Conservation (phyloP, 1,284 basidiomycete genomes). For the Porodaedalea pini region DNA sequence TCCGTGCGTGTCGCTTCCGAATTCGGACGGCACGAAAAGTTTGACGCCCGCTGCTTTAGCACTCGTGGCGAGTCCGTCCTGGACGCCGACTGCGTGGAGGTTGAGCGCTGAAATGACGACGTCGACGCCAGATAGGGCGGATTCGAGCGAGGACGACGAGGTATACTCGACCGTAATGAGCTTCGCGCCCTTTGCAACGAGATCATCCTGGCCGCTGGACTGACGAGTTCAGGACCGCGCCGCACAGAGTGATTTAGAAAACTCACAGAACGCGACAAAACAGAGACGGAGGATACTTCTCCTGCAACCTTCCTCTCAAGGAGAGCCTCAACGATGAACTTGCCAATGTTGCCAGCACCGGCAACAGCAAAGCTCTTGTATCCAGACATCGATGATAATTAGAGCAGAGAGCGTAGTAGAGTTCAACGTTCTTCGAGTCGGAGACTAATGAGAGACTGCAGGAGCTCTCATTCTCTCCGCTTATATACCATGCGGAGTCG, state of each 20-base stretch:
- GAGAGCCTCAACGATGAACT: constrained; percentile 25
- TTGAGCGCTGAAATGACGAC: constrained; percentile 36
- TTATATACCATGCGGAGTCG: too few relatives aligned
- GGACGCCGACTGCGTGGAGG: constrained; percentile 27
- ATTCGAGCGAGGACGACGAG: constrained; percentile 28
- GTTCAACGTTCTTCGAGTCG: too few relatives aligned
- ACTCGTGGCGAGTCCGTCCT: constrained; percentile 34
- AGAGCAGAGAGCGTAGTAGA: neutral
- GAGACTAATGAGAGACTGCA: too few relatives aligned
- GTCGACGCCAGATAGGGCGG: constrained; percentile 31
- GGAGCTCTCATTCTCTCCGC: too few relatives aligned
- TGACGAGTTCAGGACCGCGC: neutral
- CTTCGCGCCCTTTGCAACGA: constrained; percentile 27
- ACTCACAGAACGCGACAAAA: constrained; percentile 24
- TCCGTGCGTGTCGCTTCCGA: constrained; percentile 29
- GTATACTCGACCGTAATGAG: constrained; percentile 32
- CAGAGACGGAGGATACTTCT: constrained; percentile 12
- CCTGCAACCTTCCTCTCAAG: constrained; percentile 23
- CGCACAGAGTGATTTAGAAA: constrained; percentile 13
- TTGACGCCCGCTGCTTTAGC: constrained; percentile 38
- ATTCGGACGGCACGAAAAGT: constrained; percentile 40
- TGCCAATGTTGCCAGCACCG: constrained; percentile 26
- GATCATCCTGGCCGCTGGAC: neutral
- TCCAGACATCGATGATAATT: constrained; percentile 24
- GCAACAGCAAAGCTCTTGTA: constrained; percentile 27